A percentile compares a stretch with the other conserved stretches of the same genome.
phyloP scores from a whole-genome alignment of 2,329 filamentous ascomycete genomes.

The Penicillium polonicum region DNA sequence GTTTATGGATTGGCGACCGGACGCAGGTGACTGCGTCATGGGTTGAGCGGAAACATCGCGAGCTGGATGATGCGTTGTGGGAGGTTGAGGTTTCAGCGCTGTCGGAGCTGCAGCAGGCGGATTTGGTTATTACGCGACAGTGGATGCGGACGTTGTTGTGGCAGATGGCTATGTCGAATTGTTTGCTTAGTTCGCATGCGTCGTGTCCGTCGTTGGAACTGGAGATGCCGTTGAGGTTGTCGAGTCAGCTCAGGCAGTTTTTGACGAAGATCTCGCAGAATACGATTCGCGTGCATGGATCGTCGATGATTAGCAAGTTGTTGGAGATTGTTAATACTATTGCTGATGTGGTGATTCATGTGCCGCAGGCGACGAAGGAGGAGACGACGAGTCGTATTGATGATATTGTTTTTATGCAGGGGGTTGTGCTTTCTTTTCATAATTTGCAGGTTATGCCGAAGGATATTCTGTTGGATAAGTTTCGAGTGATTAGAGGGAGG shows the following conservation, averaged over 20 bases:
- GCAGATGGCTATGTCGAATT: slow-evolving; percentile 52
- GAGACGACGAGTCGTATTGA: slow-evolving; percentile 52
- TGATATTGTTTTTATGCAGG: slow-evolving; percentile 55
- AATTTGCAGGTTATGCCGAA: slow-evolving; percentile 49
- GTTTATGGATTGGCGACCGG: slow-evolving; percentile 46
- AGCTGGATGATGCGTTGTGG: slow-evolving; percentile 44
- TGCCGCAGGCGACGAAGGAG: slow-evolving; percentile 48
- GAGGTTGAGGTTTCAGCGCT: slow-evolving; percentile 40
- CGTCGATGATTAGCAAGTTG: slow-evolving; percentile 58
- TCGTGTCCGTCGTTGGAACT: slow-evolving; percentile 38
- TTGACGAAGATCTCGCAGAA: slow-evolving; percentile 44
- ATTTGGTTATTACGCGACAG: slow-evolving; percentile 52
- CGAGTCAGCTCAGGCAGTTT: slow-evolving; percentile 45
- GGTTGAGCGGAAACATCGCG: slow-evolving; percentile 48
- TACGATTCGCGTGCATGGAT: slow-evolving; percentile 56
- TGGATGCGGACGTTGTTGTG: slow-evolving; percentile 52
- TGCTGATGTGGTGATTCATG: slow-evolving; percentile 56
- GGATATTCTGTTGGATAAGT: slow-evolving; percentile 46
- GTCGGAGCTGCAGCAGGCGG: slow-evolving; percentile 48
- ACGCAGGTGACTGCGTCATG: slow-evolving; percentile 40
- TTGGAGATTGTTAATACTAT: slow-evolving; percentile 62
- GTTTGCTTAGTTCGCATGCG: slow-evolving; percentile 38
- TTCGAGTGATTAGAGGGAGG: slow-evolving; percentile 33
- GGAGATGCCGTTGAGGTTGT: slow-evolving; percentile 47
- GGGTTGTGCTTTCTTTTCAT: slow-evolving; percentile 52